Base-by-base conservation (phyloP, 257 asterid genomes). In the Scutellaria baicalensis region DNA sequence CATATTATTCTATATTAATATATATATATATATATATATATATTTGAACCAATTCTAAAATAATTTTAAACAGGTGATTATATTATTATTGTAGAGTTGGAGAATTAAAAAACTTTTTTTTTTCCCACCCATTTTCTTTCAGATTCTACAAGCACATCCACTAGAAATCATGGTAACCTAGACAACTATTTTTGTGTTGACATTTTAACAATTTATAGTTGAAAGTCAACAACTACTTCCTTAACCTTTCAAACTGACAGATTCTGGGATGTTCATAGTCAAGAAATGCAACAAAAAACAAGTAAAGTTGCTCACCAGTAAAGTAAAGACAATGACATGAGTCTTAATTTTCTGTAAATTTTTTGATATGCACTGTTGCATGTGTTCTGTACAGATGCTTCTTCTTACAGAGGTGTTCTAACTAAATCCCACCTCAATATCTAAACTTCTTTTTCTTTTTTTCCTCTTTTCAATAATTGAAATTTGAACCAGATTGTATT, bases 371-470 rank as follows among this genome's bases (percentile, higher is more conserved):
- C 59, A 79, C 6, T 12, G 54, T 9, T n/a, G 50, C 59, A 75
- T 50, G 6, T 36, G 23, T 27, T 71, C 52, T 69, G 64, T 70
- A 77, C 75, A 80, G 17, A 49, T 64, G 57, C 23, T 57, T 72
- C 23, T 57, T 72, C 71, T 1, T 57, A 36, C 6, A 12, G 66
- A 67, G 70, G 76, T 55, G 73, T 35, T 55, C n/a, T 54, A 36
- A 77, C 69, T 33, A 58, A 16, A 58, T 68, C 62, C 76, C 76
- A 76, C 72, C 81, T 69, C 75, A 76, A 72, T 64, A 64, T 23
- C 71, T 63, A 36, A 47, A 47, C 69, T 51, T 12, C 8, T 18
- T 48, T 11, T 14, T 44, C n/a, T 35, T 59, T 45, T 14, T 9
- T 2, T 8, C 23, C 16, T 35, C 2, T 16, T 11, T 57, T 52